Evolutionary conservation across 2,329 filamentous ascomycete species (phyloP), one percentile per base, ranked within the genome.

Genomic region (Trichoderma sp.): DNA sequence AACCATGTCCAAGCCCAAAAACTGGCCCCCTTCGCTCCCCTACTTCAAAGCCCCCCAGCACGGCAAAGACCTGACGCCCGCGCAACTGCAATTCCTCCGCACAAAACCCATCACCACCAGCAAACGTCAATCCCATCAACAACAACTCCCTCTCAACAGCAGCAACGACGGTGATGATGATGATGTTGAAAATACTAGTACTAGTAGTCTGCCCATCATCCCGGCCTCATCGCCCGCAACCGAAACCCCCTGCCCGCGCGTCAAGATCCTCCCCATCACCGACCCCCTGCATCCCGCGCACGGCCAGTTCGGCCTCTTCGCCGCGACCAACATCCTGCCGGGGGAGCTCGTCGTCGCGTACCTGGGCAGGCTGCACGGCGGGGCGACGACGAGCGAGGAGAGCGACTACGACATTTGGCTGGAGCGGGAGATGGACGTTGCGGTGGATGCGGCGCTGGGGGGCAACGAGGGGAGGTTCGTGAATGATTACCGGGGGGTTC

Each of bases 391-490:
- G 60, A 61, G 71, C 69, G 68, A 65, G 3, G 71, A 72, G 34
- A 76, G 75, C 7, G 84, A 90, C 75, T 90, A 90, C 71, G 88
- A 90, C 72, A 77, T 90, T 28, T 88, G 85, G 80, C 77, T 90
- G 21, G 85, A 87, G 74, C 78, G 81, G 21, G 85, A 83, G 21
- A 79, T 75, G 0, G 82, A 81, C 17, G 76, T 88, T 1, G 86
- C 86, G 3, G 83, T 90, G 4, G 88, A 90, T 70, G 88, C 87
- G 3, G 81, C 79, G 17, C 73, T 72, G 44, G 75, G 75, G 61
- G 87, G 87, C 12, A 90, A 89, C 70, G 88, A 90, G 76, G 87
- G 84, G 1, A 78, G 88, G 10, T 90, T 88, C 69, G 81, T 89
- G 52, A 90, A 90, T 71, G 88, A 90, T 74, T 90, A 86, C 70